Evolutionary conservation across 1,284 basidiomycete genomes (phyloP).

Genomic region (Ustilago cynodontis): DNA sequence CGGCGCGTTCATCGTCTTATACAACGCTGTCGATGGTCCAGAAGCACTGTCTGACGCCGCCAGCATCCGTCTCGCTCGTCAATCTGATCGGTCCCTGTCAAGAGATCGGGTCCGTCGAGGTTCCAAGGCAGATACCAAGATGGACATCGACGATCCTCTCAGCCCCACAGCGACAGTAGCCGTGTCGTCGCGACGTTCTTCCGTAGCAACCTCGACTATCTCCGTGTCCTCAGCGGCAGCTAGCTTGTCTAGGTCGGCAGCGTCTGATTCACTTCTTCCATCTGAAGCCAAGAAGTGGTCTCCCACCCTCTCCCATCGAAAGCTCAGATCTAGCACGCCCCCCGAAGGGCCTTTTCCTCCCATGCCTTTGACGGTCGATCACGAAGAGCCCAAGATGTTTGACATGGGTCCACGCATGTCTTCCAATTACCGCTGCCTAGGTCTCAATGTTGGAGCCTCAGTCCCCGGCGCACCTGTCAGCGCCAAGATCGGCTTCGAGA

Average conservation of each 20-base stretch:
- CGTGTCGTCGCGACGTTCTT: conserved; percentile 17
- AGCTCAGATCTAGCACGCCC: conserved; percentile 42
- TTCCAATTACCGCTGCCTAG: conserved; percentile 52
- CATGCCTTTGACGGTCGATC: conserved; percentile 53
- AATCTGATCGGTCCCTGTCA: conserved; percentile 31
- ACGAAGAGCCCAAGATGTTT: conserved; percentile 48
- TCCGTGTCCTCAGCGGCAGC: conserved; percentile 8
- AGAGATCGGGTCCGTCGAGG: conserved; percentile 23
- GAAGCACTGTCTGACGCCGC: conserved; percentile 38
- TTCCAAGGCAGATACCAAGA: conserved; percentile 10
- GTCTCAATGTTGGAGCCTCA: conserved; percentile 33
- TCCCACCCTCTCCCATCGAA: conserved; percentile 24
- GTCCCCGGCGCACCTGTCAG: conserved; percentile 45
- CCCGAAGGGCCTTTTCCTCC: conserved; percentile 51
- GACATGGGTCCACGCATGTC: conserved; percentile 60
- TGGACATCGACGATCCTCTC: conserved; percentile 22
- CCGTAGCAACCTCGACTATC: conserved; percentile 13
- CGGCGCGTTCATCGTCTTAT: conserved; percentile 57
- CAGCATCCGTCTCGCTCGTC: conserved; percentile 39
- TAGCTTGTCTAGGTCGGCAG: conserved; percentile 16
- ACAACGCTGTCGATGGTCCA: conserved; percentile 55
- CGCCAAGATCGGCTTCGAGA: conserved; percentile 55
- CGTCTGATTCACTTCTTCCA: conserved; percentile 28
- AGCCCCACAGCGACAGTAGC: neutral
- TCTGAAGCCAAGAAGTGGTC: conserved; percentile 24